Evolutionary conservation across 2,329 filamentous ascomycete species (phyloP), one percentile per base, ranked within the genome.

Genomic region (Pyrenophora seminiperda): DNA sequence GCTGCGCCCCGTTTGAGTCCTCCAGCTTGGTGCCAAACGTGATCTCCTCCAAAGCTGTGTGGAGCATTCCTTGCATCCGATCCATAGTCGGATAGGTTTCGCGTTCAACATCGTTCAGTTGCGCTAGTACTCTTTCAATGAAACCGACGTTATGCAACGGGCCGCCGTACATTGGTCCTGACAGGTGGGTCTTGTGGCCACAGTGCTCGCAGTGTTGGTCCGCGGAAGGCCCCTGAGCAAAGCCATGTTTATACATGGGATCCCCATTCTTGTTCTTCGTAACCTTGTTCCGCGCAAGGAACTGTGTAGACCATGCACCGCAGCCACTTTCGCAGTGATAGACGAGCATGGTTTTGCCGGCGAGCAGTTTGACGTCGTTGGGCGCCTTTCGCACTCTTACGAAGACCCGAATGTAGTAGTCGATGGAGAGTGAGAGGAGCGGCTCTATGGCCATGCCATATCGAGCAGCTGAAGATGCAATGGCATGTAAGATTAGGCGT

Each of bases 81-180:
- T 84, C 81, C 20, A 86, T 83, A 0, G 94, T 99, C 31, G 85
- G 85, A 67, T 99, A 99, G 0, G 86, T 81, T 0, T 85, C 79
- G 19, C 80, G 79, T 39, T 91, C 83, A 1, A 85, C 83, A 3
- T 79, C 75, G 1, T 90, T 85, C 7, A 96, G 79, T 49, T 87
- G 82, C 34, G 85, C 82, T 13, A 99, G 79, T 18, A 99, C 85
- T 47, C 83, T 83, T 65, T 89, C 83, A 54, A 99, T 85, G 67
- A 97, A 99, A 2, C 85, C 83, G 5, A 85, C 81, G 36, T 91
- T 91, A 73, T 99, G 94, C 7, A 99, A 77, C 15, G 88, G 89
- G 1, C 94, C 94, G 27, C 84, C 92, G 77, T 92, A 99, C 93
- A 99, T 97, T 0, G 94, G 94, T 1, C 94, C 94, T 4, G 86